These are phyloP conservation scores for Xylaria sp. DNA, from an alignment of 2,329 filamentous ascomycete species.

Conservation along the genomic window DNA sequence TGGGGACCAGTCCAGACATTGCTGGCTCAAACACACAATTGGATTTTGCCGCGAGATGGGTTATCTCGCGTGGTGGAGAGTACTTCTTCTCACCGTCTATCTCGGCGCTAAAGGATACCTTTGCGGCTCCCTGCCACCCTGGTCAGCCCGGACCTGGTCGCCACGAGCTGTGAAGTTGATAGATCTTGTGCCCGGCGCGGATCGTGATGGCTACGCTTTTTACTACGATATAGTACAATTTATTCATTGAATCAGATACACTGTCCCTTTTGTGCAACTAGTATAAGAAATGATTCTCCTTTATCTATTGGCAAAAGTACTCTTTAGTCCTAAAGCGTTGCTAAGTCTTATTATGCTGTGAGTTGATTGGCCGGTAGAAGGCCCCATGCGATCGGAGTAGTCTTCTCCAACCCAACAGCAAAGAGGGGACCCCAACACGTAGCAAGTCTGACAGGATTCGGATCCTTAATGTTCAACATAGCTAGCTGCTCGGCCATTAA, in stretches of 20 bases:
- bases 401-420: no score
- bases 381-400: no score
- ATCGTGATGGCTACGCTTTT: not conserved
- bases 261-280: not conserved
- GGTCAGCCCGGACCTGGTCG: not conserved
- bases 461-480: no score
- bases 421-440: no score
- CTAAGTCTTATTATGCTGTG: no score
- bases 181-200: not conserved
- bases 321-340: no score
- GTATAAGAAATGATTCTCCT: not conserved
- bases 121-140: constrained; percentile 10
- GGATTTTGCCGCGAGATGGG: constrained; percentile 43
- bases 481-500: no score
- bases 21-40: constrained; percentile 28
- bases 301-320: not conserved
- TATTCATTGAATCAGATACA: not conserved
- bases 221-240: not conserved
- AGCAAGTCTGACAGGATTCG: no score
- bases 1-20: constrained; percentile 34
- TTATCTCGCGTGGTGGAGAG: constrained; percentile 50
- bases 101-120: constrained; percentile 34
- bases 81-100: constrained; percentile 55
- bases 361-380: no score
- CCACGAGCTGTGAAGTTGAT: not conserved